Evolutionary conservation across 441 rosid genomes (phyloP).

Genomic region (Viola pubescens): DNA sequence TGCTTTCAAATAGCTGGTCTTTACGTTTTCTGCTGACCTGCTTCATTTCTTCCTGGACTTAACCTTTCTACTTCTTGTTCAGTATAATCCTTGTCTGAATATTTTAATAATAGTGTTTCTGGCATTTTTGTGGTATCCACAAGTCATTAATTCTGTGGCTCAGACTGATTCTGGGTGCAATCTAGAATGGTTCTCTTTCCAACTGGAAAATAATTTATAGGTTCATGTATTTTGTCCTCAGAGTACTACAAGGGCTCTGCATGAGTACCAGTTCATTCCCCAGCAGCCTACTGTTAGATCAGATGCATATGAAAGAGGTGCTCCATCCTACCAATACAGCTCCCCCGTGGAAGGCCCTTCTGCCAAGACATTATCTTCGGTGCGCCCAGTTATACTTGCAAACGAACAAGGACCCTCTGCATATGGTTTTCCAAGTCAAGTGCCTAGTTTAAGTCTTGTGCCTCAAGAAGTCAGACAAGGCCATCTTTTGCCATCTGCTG

Average conservation of each 20-base stretch:
- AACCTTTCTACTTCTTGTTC: too few species aligned
- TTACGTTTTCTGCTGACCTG: too few species aligned
- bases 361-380: constrained; percentile 32
- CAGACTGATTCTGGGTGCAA: background rate
- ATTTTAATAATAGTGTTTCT: too few species aligned
- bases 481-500: constrained; percentile 38
- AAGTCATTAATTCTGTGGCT: background rate
- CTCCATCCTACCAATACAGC: constrained; percentile 36
- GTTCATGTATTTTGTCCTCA: constrained; percentile 18
- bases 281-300: constrained; percentile 65
- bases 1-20: too few species aligned
- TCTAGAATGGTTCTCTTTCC: background rate
- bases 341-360: constrained; percentile 37
- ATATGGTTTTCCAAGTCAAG: constrained; percentile 39
- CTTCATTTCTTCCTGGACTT: too few species aligned
- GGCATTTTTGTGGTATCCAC: too few species aligned
- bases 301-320: constrained; percentile 50
- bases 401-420: constrained; percentile 36
- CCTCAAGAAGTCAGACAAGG: constrained; percentile 52
- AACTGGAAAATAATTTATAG: background rate
- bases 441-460: constrained; percentile 59
- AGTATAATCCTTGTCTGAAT: too few species aligned
- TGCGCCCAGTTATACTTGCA: constrained; percentile 29
- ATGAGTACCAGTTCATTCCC: constrained; percentile 88
- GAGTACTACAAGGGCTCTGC: constrained; percentile 51